These are phyloP conservation scores for Luvunga scandens DNA, from an alignment of 345 rosid species.

Conservation along the genomic window DNA sequence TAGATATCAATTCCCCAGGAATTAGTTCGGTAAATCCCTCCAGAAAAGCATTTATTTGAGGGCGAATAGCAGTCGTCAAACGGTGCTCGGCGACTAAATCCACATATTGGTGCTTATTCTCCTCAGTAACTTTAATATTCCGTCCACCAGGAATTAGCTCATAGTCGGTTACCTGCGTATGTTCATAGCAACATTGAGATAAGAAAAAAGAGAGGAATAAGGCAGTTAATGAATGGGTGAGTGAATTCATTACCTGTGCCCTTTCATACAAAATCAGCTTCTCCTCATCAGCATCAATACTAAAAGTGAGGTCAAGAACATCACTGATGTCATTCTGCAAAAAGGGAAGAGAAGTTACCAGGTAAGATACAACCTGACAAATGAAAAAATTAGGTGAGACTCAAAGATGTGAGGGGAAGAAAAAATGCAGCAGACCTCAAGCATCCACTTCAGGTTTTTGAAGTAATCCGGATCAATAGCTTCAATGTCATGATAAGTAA, in stretches of 20 bases:
- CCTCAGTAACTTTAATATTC: conserved; percentile 89
- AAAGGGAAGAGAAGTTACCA: conserved; percentile 12
- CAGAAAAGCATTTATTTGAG: conserved; percentile 89
- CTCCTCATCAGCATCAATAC: conserved; percentile 98
- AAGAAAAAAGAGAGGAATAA: neutral
- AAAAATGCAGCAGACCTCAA: conserved; percentile 56
- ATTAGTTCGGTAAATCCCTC: conserved; percentile 88
- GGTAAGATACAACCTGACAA: neutral
- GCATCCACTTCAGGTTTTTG: conserved; percentile 93
- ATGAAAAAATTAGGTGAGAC: neutral
- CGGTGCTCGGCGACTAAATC: conserved; percentile 90
- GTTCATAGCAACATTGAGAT: conserved; percentile 4
- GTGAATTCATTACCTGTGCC: conserved; percentile 49
- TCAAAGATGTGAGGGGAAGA: neutral
- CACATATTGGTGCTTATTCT: conserved; percentile 88
- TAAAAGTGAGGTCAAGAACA: conserved; percentile 80
- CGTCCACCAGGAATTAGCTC: conserved; percentile 92
- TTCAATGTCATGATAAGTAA: conserved; percentile 94
- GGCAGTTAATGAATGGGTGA: neutral
- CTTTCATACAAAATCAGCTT: conserved; percentile 80
- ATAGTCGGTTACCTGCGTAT: conserved; percentile 82
- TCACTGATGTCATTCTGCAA: conserved; percentile 88
- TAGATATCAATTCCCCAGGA: conserved; percentile 70
- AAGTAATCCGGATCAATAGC: conserved; percentile 95
- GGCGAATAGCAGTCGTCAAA: conserved; percentile 94